A percentile compares a stretch with the other conserved stretches of the same genome.
Evolutionary conservation across 208 protist species (phyloP).

Genomic region (Leishmania braziliensis): DNA sequence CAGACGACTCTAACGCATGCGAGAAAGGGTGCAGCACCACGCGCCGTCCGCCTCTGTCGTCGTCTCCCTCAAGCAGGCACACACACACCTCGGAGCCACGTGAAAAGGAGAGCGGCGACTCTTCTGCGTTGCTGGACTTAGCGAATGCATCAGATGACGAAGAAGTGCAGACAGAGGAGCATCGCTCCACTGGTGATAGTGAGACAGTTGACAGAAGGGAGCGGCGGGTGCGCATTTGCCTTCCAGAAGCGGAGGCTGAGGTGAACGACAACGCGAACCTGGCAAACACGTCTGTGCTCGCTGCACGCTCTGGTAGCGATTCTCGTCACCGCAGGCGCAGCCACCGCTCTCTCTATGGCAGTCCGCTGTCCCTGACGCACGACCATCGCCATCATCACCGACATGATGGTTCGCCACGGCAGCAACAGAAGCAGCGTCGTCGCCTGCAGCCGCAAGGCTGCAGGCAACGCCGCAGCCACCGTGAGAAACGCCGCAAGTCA

Average conservation of each 20-base stretch:
- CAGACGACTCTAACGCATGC: not conserved
- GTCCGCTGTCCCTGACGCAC: not conserved
- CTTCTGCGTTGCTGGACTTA: not conserved
- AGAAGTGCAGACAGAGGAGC: not conserved
- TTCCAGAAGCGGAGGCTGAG: constrained; percentile 15
- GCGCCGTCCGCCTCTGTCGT: not conserved
- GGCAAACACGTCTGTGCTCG: constrained; percentile 2
- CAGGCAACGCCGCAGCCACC: constrained; percentile 32
- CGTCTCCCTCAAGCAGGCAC: not conserved
- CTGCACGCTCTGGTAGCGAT: not conserved
- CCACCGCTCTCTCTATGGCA: constrained; percentile 1
- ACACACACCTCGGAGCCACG: not conserved
- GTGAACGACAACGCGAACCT: not conserved
- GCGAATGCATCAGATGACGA: not conserved
- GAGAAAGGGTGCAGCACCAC: not conserved
- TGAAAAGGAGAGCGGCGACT: not conserved
- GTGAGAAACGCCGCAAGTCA: constrained; percentile 30
- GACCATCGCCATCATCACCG: constrained; percentile 9
- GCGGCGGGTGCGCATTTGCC: constrained; percentile 22
- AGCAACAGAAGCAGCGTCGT: constrained; percentile 7
- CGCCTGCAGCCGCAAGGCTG: constrained; percentile 13
- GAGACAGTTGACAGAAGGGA: not conserved
- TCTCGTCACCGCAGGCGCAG: constrained; percentile 3
- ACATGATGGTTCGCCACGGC: constrained; percentile 5
- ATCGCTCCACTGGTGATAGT: not conserved